phyloP scores from a whole-genome alignment of 2,329 filamentous ascomycete genomes.

The Davidsoniella neocaledoniae region DNA sequence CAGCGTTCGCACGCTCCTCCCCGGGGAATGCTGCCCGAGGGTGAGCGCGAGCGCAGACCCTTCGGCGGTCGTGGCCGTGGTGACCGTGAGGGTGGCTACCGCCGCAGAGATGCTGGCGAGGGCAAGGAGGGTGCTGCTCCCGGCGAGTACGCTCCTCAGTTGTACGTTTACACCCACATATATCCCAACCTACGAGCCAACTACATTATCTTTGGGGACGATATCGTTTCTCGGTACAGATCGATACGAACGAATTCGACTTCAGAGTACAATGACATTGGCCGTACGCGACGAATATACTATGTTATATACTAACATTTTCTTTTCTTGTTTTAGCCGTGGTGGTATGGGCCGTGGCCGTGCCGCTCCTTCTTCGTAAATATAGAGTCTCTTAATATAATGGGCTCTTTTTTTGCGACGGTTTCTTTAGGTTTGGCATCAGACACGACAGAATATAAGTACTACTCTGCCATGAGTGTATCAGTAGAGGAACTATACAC shows the following conservation, averaged over 20 bases:
- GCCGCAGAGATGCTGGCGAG: conserved; percentile 72
- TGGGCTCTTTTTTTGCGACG: conserved; percentile 18
- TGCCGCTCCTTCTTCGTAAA: conserved; percentile 55
- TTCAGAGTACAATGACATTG: background rate
- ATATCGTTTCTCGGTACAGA: background rate
- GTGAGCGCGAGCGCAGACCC: conserved; percentile 63
- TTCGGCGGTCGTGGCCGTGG: conserved; percentile 67
- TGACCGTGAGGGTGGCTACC: conserved; percentile 79
- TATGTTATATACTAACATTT: conserved; percentile 1
- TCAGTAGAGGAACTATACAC: conserved; percentile 20
- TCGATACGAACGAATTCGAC: too few relatives aligned
- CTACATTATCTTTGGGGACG: too few relatives aligned
- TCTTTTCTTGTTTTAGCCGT: conserved; percentile 36
- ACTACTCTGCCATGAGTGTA: conserved; percentile 5
- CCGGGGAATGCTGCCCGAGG: conserved; percentile 93
- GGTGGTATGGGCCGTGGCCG: conserved; percentile 81
- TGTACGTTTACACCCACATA: conserved; percentile 38
- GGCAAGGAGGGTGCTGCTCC: conserved; percentile 85
- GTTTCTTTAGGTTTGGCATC: conserved; percentile 27
- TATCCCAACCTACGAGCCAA: too few relatives aligned
- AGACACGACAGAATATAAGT: conserved; percentile 11
- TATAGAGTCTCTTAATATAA: conserved; percentile 22
- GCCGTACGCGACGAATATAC: background rate
- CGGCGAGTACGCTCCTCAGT: conserved; percentile 81
- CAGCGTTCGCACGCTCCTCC: conserved; percentile 96